Conservation (phyloP, 2,329 filamentous ascomycete species). For the Pyricularia sp. region DNA sequence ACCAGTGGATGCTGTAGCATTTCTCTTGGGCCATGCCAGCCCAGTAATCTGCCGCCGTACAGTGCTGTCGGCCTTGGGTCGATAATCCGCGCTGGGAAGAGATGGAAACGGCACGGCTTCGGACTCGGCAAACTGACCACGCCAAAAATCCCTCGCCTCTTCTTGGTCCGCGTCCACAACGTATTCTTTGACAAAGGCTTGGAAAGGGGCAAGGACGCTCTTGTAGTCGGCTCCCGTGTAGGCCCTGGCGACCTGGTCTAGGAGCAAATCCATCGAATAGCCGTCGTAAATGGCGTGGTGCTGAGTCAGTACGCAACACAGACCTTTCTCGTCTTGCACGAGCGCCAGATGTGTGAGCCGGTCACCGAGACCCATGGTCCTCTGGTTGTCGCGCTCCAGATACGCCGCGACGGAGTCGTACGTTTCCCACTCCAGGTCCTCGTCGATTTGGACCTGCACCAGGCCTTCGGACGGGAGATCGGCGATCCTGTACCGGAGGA, state of each 20-base stretch:
- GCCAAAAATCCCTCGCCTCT: conserved; percentile 42
- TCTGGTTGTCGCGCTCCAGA: not conserved
- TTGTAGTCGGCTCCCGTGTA: not conserved
- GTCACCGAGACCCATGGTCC: not conserved
- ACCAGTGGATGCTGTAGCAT: not conserved
- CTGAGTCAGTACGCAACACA: not conserved
- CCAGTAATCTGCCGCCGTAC: not conserved
- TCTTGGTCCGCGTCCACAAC: not conserved
- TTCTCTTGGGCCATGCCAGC: not conserved
- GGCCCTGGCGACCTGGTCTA: not conserved
- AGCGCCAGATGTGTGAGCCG: not conserved
- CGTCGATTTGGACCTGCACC: not conserved
- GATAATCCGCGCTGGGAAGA: not conserved
- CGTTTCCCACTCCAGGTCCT: not conserved
- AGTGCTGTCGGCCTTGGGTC: not conserved
- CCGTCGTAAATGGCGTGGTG: not conserved
- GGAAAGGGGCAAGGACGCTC: not conserved
- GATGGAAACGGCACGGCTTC: not conserved
- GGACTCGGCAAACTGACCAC: not conserved
- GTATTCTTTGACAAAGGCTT: not conserved
- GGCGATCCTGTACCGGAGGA: not conserved
- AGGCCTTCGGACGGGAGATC: not conserved
- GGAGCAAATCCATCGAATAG: not conserved
- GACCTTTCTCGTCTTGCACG: not conserved
- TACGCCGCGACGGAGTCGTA: not conserved